Evolutionary conservation across 805 yeast genomes (phyloP).

Genomic region (Suhomyces emberorum): DNA sequence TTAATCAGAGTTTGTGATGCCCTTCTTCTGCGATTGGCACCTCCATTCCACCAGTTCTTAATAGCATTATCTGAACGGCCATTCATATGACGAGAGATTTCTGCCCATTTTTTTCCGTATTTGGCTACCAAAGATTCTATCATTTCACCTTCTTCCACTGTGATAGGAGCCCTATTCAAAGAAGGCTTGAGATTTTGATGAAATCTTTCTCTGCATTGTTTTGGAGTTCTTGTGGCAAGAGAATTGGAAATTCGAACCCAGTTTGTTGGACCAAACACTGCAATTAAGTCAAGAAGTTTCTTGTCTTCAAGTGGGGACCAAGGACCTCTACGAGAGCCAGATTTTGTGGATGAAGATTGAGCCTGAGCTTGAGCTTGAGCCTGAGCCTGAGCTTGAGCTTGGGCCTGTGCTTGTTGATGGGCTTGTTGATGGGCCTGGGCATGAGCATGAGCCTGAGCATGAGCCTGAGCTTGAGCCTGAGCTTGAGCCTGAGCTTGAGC

Average conservation of each 20-base stretch:
- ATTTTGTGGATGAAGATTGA: neutral
- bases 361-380: neutral
- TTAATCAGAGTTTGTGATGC: conserved; percentile 15
- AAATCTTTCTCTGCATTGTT: conserved; percentile 87
- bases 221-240: conserved; percentile 77
- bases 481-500: no score
- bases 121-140: conserved; percentile 76
- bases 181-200: conserved; percentile 89
- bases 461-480: no score
- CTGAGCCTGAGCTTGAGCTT: conserved; percentile 1
- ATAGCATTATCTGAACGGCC: conserved; percentile 90
- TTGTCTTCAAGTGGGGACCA: conserved; percentile 88
- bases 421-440: neutral
- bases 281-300: conserved; percentile 64
- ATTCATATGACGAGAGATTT: conserved; percentile 80
- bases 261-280: conserved; percentile 72
- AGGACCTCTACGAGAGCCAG: conserved; percentile 62
- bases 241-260: conserved; percentile 84
- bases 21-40: conserved; percentile 78
- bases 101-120: conserved; percentile 92
- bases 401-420: neutral
- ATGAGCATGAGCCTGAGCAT: no score
- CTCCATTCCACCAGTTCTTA: conserved; percentile 96
- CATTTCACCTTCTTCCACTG: conserved; percentile 76
- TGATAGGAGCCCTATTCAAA: conserved; percentile 76